Evolutionary conservation across 2,329 filamentous ascomycete species (phyloP).

Genomic region (Zasmidium citrigriseum): DNA sequence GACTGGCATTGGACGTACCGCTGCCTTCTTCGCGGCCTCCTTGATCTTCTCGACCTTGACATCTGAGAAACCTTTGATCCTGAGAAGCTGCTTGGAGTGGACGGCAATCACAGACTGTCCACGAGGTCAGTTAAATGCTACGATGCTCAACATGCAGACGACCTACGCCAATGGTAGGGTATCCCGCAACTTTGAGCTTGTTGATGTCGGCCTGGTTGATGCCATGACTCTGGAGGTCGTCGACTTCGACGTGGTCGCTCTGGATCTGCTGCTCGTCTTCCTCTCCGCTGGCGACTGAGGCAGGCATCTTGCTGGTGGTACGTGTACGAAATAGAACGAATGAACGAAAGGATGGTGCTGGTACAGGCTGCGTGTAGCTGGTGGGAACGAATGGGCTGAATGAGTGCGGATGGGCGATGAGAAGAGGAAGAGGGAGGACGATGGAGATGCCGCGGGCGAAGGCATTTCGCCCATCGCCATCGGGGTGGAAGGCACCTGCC

Average conservation of each 20-base stretch:
- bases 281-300: conserved; percentile 55
- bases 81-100: conserved; percentile 61
- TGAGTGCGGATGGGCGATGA: background rate
- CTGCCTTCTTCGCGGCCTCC: conserved; percentile 64
- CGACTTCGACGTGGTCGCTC: conserved; percentile 65
- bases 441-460: background rate
- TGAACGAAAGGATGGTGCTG: background rate
- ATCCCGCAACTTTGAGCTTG: conserved; percentile 64
- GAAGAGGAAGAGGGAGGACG: background rate
- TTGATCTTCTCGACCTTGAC: conserved; percentile 72
- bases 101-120: conserved; percentile 60
- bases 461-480: background rate
- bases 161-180: conserved; percentile 63
- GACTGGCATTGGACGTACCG: conserved; percentile 42
- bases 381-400: background rate
- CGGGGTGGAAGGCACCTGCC: conserved; percentile 1
- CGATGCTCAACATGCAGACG: background rate
- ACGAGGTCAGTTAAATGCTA: background rate
- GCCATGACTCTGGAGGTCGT: conserved; percentile 65
- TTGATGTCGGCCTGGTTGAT: conserved; percentile 66
- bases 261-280: conserved; percentile 53
- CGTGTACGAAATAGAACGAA: background rate
- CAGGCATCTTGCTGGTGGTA: conserved; percentile 45
- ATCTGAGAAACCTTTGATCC: conserved; percentile 71
- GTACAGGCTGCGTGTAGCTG: conserved; percentile 1